Evolutionary conservation across 2,329 filamentous ascomycete species (phyloP).

Genomic region (Oidium heveae): DNA sequence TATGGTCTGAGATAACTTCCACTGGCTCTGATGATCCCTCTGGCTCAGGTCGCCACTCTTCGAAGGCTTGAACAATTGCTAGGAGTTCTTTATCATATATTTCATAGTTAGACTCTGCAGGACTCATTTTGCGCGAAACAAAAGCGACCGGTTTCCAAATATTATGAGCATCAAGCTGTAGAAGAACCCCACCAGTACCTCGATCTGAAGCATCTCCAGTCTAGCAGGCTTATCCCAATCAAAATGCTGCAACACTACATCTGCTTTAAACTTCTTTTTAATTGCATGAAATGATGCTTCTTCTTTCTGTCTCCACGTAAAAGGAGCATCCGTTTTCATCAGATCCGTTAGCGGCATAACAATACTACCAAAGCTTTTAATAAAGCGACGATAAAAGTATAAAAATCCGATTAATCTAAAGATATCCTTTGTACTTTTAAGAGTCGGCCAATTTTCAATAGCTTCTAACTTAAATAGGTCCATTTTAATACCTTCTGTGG

Average conservation of each 20-base stretch:
- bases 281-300: not conserved
- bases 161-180: not conserved
- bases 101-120: not conserved
- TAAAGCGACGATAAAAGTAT: not conserved
- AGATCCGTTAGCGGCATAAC: not conserved
- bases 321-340: not conserved
- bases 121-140: not conserved
- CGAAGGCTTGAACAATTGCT: slow-evolving; percentile 1
- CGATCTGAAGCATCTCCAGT: not conserved
- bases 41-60: not conserved
- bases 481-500: not conserved
- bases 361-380: not conserved
- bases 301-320: not conserved
- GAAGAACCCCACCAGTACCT: not conserved
- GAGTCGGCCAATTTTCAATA: not conserved
- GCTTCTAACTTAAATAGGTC: not conserved
- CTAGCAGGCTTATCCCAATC: not conserved
- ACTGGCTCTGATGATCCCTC: not conserved
- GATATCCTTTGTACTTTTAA: not conserved
- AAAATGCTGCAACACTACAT: not conserved
- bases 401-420: not conserved
- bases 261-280: not conserved
- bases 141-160: not conserved
- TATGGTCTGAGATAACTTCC: too few species aligned
- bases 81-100: too few species aligned